Evolutionary conservation across 257 asterid genomes (phyloP), one percentile per base, ranked within the genome.

Genomic region (Parsonsia alboflavescens): DNA sequence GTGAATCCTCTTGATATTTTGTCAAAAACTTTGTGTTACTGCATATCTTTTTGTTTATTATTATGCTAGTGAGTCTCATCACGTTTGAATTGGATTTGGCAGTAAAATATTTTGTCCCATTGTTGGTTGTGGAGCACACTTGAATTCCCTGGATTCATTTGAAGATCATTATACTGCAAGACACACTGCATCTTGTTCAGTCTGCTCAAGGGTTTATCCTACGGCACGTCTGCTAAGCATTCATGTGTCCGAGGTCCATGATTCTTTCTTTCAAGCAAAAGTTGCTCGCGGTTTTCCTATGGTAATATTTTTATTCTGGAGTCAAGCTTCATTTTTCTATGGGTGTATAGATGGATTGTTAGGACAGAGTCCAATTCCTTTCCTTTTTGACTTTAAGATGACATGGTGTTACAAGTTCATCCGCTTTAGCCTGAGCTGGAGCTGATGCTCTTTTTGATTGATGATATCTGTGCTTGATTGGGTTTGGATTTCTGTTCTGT

Each of bases 191-290:
- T 89, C 97, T 79, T 94, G 98, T 84, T 89, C 98, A 3, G 90
- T 90, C 77, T 94, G 98, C 88, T 86, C 96, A 53, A 88, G 89
- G 84, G 97, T 90, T 71, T 94, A 86, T 80, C 98, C 98, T 22
- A 94, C 98, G 0, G 85, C 97, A 44, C 97, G 87, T 50, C 84
- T 94, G 80, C 97, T 94, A 77, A 89, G 96, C 77, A 86, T 94
- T 76, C 98, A 94, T 73, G 85, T 94, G n/a, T 92, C 98, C 42
- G 97, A 91, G 86, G 91, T 85, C 73, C 97, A 92, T 73, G 97
- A 92, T 89, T 94, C 97, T 64, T 94, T 91, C 88, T 94, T 94
- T 67, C 90, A 94, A 82, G 97, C 97, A 76, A 94, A 94, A 85
- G 97, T 86, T 79, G 89, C 93, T 41, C 93, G 97, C 75, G 98